A percentile compares a stretch with the other conserved stretches of the same genome.
These are phyloP conservation scores for Acanthochlamys bracteata DNA, from an alignment of 106 monocot genomes.

Conservation along the genomic window DNA sequence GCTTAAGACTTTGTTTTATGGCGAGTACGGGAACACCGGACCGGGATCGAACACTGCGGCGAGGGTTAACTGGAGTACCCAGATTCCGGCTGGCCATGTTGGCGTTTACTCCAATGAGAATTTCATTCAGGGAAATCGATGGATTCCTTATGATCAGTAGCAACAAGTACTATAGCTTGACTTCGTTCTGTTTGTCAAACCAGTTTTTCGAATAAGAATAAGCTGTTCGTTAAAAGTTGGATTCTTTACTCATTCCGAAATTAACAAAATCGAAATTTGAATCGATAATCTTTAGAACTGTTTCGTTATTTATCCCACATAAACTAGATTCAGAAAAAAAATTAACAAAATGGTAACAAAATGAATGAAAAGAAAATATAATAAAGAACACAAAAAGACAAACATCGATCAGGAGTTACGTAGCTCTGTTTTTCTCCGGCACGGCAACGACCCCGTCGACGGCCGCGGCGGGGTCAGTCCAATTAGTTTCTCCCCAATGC, in stretches of 20 bases:
- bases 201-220: neutral
- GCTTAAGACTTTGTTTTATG: slow-evolving; percentile 52
- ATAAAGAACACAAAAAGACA: neutral
- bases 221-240: neutral
- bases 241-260: neutral
- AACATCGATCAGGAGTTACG: neutral
- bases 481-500: slow-evolving; percentile 68
- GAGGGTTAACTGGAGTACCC: slow-evolving; percentile 54
- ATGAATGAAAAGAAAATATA: too few species aligned
- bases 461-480: neutral
- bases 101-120: slow-evolving; percentile 38
- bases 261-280: too few species aligned
- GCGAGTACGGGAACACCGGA: slow-evolving; percentile 45
- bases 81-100: slow-evolving; percentile 45
- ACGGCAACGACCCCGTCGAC: neutral
- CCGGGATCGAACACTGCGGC: slow-evolving; percentile 16
- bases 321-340: too few species aligned
- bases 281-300: too few species aligned
- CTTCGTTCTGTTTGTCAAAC: neutral
- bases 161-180: neutral
- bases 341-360: too few species aligned
- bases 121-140: slow-evolving; percentile 33
- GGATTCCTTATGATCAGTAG: neutral
- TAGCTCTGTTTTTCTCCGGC: neutral
- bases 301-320: too few species aligned